Conservation (phyloP, 768 basidiomycete species). For the Trametes punicea region DNA sequence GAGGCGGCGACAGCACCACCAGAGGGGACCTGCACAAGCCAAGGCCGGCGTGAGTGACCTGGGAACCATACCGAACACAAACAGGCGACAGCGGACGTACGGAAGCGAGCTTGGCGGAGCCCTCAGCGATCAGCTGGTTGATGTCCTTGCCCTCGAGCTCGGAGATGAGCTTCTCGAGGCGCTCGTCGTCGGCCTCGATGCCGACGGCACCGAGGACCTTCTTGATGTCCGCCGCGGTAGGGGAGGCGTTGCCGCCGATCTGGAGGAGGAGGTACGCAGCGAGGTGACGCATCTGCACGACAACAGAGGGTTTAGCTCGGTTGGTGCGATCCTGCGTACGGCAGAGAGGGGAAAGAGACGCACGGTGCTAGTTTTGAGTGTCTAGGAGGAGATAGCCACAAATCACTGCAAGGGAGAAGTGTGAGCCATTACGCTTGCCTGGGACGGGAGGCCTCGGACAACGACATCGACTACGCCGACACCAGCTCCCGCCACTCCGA, state of each 20-base stretch:
- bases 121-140: conserved; percentile 86
- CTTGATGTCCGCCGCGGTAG: conserved; percentile 84
- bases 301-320: neutral
- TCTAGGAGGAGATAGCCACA: conserved; percentile 66
- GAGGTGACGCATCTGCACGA: conserved; percentile 77
- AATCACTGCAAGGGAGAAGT: conserved; percentile 57
- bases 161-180: conserved; percentile 77
- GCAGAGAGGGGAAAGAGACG: neutral
- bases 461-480: neutral
- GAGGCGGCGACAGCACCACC: conserved; percentile 76
- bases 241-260: conserved; percentile 86
- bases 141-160: conserved; percentile 92
- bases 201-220: conserved; percentile 83
- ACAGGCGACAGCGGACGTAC: conserved; percentile 44
- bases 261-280: conserved; percentile 98
- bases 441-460: neutral
- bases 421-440: no score
- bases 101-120: conserved; percentile 90
- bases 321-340: neutral
- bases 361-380: conserved; percentile 22
- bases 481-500: no score
- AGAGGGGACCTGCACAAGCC: conserved; percentile 70
- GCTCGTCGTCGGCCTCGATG: conserved; percentile 82
- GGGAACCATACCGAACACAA: neutral
- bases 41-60: conserved; percentile 5